Base-by-base conservation (phyloP, 2,329 filamentous ascomycete species). In the Ceratocystis harringtonii region DNA sequence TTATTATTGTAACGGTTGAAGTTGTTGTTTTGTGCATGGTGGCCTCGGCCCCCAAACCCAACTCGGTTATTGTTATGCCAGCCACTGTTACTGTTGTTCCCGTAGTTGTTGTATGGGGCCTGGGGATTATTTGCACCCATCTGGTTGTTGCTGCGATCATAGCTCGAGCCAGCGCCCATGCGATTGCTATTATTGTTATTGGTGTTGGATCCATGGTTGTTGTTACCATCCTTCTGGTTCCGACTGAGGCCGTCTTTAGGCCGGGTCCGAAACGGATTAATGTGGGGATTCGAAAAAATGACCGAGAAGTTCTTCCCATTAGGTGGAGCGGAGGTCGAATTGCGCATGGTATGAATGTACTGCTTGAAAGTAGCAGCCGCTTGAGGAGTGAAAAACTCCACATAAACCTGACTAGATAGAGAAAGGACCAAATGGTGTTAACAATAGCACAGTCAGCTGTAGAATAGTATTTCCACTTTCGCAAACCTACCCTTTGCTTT, bases 221-320 rank as follows among this genome's bases (percentile, higher is more conserved):
- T 43, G 32, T 50, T 45, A 28, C 30, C 32, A 25, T 65, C 63
- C 50, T 65, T 65, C 32, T 66, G 58, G 44, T 64, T 63, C n/a
- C 55, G 32, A 28, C 75, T 70, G 2, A 74, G 69, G 0, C 89
- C 90, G 0, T 88, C 92, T 77, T 96, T 96, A 19, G 91, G 92
- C 3, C 95, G 78, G 0, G 91, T 96, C 69, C 88, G 87, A 82
- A 95, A 97, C 0, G 92, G 91, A 73, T 97, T 97, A 69, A 82
- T 80, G 61, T 84, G 82, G 0, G 90, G 85, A 69, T 84, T 87
- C 64, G 88, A 88, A 77, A 91, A 96, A 67, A 84, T 83, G 60
- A 89, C 84, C 0, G 80, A 82, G 69, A 88, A 82, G 72, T 89
- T 89, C 74, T 92, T 92, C 68, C 80, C 86, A 71, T 74, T 79